Percentiles rank a stretch among this genome's conserved stretches.
phyloP scores from a whole-genome alignment of 306 rosid species.

The Inga laurina region DNA sequence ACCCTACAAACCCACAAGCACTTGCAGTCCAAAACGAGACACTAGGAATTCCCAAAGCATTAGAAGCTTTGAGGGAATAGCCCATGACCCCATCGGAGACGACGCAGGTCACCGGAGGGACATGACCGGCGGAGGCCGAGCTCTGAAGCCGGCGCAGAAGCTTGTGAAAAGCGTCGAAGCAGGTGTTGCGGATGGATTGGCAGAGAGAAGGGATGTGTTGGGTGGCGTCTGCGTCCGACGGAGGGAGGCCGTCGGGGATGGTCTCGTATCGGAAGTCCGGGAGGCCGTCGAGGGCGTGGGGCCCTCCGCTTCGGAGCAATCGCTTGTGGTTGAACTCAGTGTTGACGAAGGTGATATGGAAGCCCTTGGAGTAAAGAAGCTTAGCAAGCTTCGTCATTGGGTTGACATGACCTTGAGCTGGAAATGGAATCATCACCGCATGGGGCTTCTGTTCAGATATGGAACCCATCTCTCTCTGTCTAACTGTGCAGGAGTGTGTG shows the following conservation, averaged over 20 bases:
- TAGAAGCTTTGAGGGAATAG: constrained; percentile 21
- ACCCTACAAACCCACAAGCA: constrained; percentile 22
- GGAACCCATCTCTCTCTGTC: constrained; percentile 6
- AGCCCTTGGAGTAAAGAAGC: constrained; percentile 28
- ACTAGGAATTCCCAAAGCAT: constrained; percentile 6
- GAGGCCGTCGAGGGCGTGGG: constrained; percentile 14
- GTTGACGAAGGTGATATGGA: constrained; percentile 23
- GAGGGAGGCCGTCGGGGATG: constrained; percentile 22
- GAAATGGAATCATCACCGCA: constrained; percentile 19
- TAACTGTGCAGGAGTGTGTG: neutral
- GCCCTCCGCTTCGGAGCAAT: constrained; percentile 1
- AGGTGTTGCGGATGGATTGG: neutral
- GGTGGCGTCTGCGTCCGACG: constrained; percentile 23
- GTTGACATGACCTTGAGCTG: constrained; percentile 21
- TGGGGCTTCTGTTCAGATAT: neutral
- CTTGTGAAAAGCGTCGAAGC: neutral
- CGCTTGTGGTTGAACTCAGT: constrained; percentile 14
- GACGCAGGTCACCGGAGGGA: constrained; percentile 7
- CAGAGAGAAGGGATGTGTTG: constrained; percentile 9
- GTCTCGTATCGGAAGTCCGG: constrained; percentile 9
- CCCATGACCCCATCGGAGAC: constrained; percentile 24
- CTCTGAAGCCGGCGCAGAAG: constrained; percentile 6
- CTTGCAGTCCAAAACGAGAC: constrained; percentile 32
- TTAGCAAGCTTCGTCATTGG: constrained; percentile 21
- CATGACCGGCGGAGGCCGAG: neutral